A percentile compares a stretch with the other conserved stretches of the same genome.
phyloP scores from a whole-genome alignment of 306 rosid genomes.

The Rubus parviflorus region DNA sequence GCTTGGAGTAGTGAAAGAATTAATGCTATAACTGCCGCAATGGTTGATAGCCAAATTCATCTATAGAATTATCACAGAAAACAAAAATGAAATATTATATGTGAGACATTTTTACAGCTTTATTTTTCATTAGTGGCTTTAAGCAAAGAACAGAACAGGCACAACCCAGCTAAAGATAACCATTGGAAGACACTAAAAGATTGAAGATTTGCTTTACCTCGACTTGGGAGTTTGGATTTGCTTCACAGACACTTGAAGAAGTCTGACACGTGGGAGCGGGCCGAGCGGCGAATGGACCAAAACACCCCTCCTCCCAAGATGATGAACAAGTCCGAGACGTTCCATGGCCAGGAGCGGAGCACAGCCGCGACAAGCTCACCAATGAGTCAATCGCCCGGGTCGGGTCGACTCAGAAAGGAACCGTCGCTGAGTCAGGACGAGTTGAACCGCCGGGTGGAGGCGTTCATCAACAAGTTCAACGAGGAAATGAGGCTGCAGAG shows the following conservation, averaged over 20 bases:
- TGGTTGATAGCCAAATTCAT: conserved; percentile 41
- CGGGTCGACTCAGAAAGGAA: conserved; percentile 55
- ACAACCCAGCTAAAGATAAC: not conserved
- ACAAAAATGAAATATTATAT: not conserved
- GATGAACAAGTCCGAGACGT: conserved; percentile 70
- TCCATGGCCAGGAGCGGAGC: conserved; percentile 24
- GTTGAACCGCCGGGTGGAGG: conserved; percentile 90
- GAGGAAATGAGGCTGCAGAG: conserved; percentile 96
- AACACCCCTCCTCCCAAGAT: conserved; percentile 43
- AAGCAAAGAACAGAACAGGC: not conserved
- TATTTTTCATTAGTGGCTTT: not conserved
- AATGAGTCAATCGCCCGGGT: conserved; percentile 31
- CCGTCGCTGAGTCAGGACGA: conserved; percentile 92
- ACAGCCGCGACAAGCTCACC: conserved; percentile 37
- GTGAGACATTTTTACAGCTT: not conserved
- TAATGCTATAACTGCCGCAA: conserved; percentile 23
- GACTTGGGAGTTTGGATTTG: not conserved
- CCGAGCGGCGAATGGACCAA: conserved; percentile 48
- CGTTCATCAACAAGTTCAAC: conserved; percentile 83
- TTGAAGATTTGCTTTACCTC: not conserved
- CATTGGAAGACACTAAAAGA: not conserved
- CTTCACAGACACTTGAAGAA: conserved; percentile 54
- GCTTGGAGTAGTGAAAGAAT: conserved; percentile 26
- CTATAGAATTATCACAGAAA: conserved; percentile 8
- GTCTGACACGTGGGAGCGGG: conserved; percentile 68